Conservation (phyloP, 1,284 basidiomycete species). For the Kwoniella shivajii region DNA sequence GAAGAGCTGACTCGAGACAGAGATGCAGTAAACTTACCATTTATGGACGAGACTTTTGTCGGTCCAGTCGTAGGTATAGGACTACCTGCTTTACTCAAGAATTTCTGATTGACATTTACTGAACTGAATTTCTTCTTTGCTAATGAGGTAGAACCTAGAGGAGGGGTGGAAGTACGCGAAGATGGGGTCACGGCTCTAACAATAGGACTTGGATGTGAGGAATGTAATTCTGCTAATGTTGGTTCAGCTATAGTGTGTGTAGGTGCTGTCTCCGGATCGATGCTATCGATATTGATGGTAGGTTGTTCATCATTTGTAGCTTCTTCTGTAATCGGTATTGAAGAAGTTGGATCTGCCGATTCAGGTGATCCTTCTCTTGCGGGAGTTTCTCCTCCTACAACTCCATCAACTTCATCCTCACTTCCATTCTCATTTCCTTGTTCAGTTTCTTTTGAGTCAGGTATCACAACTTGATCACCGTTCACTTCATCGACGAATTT, state of each 20-base stretch:
- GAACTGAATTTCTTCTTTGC: constrained; percentile 77
- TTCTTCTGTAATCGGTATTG: not conserved
- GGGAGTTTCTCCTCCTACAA: constrained; percentile 10
- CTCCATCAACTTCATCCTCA: constrained; percentile 28
- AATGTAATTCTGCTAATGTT: not conserved
- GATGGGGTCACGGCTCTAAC: constrained; percentile 39
- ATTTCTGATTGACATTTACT: constrained; percentile 90
- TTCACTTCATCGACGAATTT: not conserved
- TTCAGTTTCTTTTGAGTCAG: not conserved
- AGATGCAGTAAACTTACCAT: constrained; percentile 22
- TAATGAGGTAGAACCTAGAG: constrained; percentile 31
- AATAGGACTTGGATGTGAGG: not conserved
- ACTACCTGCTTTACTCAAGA: constrained; percentile 74
- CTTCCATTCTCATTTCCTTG: constrained; percentile 7
- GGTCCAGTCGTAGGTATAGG: constrained; percentile 31
- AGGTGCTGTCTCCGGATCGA: constrained; percentile 3
- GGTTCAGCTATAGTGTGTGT: constrained; percentile 9
- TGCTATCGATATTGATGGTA: too few species aligned
- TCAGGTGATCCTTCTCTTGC: too few species aligned
- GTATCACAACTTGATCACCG: not conserved
- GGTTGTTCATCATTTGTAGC: not conserved
- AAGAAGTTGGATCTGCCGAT: not conserved
- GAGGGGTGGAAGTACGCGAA: constrained; percentile 48
- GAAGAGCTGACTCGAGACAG: not conserved
- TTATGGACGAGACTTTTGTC: constrained; percentile 27